Conservation (phyloP, 1,284 basidiomycete species). For the Leccinum solheimii region DNA sequence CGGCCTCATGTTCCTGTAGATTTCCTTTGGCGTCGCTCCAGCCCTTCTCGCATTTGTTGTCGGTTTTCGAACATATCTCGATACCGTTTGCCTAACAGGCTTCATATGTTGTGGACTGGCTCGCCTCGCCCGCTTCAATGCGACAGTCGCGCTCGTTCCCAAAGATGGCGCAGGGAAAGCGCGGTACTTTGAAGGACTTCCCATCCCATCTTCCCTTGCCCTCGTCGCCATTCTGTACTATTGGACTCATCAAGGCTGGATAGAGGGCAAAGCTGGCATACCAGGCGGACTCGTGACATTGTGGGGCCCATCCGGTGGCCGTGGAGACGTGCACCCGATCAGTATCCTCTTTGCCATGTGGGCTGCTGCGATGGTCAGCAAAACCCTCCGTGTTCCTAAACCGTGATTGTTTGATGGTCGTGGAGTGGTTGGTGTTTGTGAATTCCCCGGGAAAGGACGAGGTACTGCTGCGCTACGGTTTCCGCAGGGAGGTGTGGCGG, state of each 20-base stretch:
- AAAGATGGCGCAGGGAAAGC: conserved; percentile 87
- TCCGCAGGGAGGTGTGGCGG: neutral
- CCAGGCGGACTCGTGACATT: conserved; percentile 73
- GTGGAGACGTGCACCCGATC: conserved; percentile 79
- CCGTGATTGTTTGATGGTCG: conserved; percentile 36
- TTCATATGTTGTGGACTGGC: conserved; percentile 98
- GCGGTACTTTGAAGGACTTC: conserved; percentile 96
- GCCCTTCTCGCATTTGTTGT: conserved; percentile 90
- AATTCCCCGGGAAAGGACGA: conserved; percentile 1
- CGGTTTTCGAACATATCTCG: conserved; percentile 87
- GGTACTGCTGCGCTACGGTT: conserved; percentile 1
- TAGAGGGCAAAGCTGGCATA: conserved; percentile 72
- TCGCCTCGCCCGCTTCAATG: conserved; percentile 96
- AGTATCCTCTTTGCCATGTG: conserved; percentile 75
- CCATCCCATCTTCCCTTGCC: conserved; percentile 88
- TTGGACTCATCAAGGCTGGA: conserved; percentile 84
- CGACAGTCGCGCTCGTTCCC: conserved; percentile 93
- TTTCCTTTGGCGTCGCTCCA: conserved; percentile 97
- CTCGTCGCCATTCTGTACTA: conserved; percentile 82
- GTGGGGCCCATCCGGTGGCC: conserved; percentile 71
- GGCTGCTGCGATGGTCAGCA: conserved; percentile 95
- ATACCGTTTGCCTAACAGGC: conserved; percentile 82
- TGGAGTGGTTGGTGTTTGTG: neutral
- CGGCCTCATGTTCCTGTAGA: conserved; percentile 46
- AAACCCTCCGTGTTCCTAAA: conserved; percentile 87